Evolutionary conservation across 2,329 filamentous ascomycete genomes (phyloP).

Genomic region (Aspergillus viridinutans): DNA sequence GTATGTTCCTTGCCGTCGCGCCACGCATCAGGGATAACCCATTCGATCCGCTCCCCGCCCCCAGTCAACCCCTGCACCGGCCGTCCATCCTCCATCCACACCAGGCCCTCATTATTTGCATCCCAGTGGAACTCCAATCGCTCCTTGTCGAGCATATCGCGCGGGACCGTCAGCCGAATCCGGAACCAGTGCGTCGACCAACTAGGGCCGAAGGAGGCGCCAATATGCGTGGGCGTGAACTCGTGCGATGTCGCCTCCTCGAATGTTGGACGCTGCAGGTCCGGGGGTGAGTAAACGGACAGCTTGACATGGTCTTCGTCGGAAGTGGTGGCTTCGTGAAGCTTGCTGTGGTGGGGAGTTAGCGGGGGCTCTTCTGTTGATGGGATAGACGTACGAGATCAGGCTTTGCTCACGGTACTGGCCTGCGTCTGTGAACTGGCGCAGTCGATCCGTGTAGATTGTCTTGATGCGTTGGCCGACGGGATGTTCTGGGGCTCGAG

Average conservation of each 20-base stretch:
- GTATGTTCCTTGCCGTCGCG: slow-evolving; percentile 80
- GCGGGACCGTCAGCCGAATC: slow-evolving; percentile 71
- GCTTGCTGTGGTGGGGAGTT: slow-evolving; percentile 51
- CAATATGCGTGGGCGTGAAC: slow-evolving; percentile 70
- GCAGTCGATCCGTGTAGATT: slow-evolving; percentile 80
- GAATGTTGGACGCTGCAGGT: slow-evolving; percentile 76
- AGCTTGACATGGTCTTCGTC: slow-evolving; percentile 77
- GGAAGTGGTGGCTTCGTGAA: slow-evolving; percentile 63
- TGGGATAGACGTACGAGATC: slow-evolving; percentile 53
- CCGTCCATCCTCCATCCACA: slow-evolving; percentile 87
- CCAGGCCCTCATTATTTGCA: slow-evolving; percentile 85
- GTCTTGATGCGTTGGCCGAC: slow-evolving; percentile 75
- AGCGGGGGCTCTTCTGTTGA: slow-evolving; percentile 1
- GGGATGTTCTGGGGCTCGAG: slow-evolving; percentile 48
- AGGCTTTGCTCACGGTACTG: slow-evolving; percentile 76
- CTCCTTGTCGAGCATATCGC: slow-evolving; percentile 67
- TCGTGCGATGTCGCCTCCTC: slow-evolving; percentile 72
- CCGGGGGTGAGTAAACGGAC: slow-evolving; percentile 77
- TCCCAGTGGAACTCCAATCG: slow-evolving; percentile 97
- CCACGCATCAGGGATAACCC: slow-evolving; percentile 79
- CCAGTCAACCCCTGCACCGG: slow-evolving; percentile 90
- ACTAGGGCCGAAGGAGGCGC: slow-evolving; percentile 80
- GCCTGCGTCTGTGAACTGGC: slow-evolving; percentile 72
- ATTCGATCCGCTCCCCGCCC: slow-evolving; percentile 81
- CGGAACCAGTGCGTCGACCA: slow-evolving; percentile 99